Evolutionary conservation across 1,284 basidiomycete species (phyloP).

Genomic region (Leccinum ponderosum): DNA sequence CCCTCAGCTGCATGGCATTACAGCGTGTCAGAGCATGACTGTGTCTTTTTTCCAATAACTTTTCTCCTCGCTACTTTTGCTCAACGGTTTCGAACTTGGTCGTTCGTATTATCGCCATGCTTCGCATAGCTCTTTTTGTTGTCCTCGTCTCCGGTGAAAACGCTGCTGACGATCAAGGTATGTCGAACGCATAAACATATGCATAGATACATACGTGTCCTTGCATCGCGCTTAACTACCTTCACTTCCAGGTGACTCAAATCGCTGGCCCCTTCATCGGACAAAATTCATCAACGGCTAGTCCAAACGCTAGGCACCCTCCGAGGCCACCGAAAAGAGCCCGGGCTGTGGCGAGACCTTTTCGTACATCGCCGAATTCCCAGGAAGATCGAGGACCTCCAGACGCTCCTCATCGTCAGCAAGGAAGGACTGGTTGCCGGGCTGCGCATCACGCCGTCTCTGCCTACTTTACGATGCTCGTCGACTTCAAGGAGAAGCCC

Average conservation of each 20-base stretch:
- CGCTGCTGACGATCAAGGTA: slow-evolving; percentile 66
- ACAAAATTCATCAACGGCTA: slow-evolving; percentile 91
- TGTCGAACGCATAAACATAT: slow-evolving; percentile 21
- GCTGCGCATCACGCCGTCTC: slow-evolving; percentile 98
- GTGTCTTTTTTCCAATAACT: too few relatives aligned
- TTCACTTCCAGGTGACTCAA: slow-evolving; percentile 61
- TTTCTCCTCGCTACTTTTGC: too few relatives aligned
- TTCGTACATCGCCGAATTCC: slow-evolving; percentile 91
- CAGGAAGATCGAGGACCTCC: slow-evolving; percentile 90
- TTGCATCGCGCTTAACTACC: slow-evolving; percentile 1
- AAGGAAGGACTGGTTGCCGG: slow-evolving; percentile 86
- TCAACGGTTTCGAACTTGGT: too few relatives aligned
- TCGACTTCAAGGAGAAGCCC: slow-evolving; percentile 86
- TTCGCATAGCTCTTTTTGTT: too few relatives aligned
- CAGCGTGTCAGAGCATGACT: too few relatives aligned
- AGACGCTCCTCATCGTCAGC: slow-evolving; percentile 70
- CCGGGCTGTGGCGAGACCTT: slow-evolving; percentile 91
- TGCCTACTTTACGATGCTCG: slow-evolving; percentile 77
- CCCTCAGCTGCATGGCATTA: too few relatives aligned
- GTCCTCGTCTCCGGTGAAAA: slow-evolving; percentile 64
- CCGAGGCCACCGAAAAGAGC: slow-evolving; percentile 96
- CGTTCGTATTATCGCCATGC: too few relatives aligned
- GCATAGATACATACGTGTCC: slow-evolving; percentile 6
- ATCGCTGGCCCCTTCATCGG: slow-evolving; percentile 95
- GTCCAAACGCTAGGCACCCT: slow-evolving; percentile 79